Evolutionary conservation across 148 eudicot species (phyloP).

Genomic region (Suaeda aralocaspica): DNA sequence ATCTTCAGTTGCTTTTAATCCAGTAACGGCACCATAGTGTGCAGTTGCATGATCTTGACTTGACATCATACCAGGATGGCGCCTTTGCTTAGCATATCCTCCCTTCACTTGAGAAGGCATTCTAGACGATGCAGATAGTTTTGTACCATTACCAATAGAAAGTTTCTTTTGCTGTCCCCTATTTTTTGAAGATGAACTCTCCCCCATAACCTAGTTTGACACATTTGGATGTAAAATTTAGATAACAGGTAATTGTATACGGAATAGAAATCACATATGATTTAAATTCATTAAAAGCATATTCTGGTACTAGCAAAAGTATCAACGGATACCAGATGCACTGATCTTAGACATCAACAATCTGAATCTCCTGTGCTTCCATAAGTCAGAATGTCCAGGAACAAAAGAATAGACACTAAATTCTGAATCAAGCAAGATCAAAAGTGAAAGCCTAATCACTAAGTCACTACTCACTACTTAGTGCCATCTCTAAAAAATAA

Average conservation of each 20-base stretch:
- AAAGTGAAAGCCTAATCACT: too few species aligned
- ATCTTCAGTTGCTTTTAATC: constrained; percentile 78
- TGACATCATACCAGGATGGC: constrained; percentile 88
- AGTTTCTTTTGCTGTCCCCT: constrained; percentile 51
- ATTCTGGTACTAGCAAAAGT: background rate
- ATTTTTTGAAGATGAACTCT: constrained; percentile 43
- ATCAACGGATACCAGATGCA: background rate
- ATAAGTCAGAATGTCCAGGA: background rate
- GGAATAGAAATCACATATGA: background rate
- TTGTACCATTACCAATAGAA: constrained; percentile 41
- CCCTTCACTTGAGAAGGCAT: constrained; percentile 42
- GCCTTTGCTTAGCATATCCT: constrained; percentile 59
- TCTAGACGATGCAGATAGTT: constrained; percentile 37
- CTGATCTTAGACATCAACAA: background rate
- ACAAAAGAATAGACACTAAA: background rate
- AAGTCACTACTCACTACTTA: too few species aligned
- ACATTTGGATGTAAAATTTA: background rate
- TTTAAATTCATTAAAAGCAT: background rate
- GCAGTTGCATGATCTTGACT: constrained; percentile 87
- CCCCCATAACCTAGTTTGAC: constrained; percentile 38
- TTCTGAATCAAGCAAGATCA: background rate
- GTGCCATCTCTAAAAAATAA: too few species aligned
- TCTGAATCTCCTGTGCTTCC: background rate
- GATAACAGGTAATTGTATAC: background rate
- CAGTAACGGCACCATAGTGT: constrained; percentile 92